These are phyloP conservation scores for Balamuthia mandrillaris DNA, from an alignment of 208 protist species.

Conservation along the genomic window DNA sequence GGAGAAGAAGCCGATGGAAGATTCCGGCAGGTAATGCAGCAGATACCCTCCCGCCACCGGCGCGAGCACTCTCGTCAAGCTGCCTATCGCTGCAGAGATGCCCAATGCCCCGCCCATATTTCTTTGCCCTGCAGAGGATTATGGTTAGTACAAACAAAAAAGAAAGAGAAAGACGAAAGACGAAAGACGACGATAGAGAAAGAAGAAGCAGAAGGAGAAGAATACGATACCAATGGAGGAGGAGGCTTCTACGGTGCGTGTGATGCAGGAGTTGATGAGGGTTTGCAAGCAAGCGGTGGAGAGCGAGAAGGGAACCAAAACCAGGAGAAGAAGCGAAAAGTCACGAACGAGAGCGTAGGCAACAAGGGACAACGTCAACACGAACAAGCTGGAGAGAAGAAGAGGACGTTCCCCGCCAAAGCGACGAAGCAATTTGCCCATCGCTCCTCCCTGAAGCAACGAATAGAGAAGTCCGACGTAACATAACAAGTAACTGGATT, in stretches of 20 bases:
- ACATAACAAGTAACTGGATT: constrained; percentile 3
- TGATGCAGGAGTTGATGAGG: constrained; percentile 19
- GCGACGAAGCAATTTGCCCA: not conserved
- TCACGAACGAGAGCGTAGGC: not conserved
- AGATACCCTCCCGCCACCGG: too few relatives aligned
- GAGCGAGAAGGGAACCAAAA: not conserved
- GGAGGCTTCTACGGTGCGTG: not conserved
- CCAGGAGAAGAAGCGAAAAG: not conserved
- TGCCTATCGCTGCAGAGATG: not conserved
- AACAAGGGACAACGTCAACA: not conserved
- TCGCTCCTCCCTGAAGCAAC: not conserved
- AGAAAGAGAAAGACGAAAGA: too few relatives aligned
- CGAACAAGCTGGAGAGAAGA: not conserved
- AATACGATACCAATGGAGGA: not conserved
- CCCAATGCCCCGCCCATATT: not conserved
- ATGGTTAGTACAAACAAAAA: too few relatives aligned
- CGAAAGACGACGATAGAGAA: not conserved
- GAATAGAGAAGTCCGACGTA: not conserved
- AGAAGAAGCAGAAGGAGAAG: not conserved
- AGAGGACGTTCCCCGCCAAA: not conserved
- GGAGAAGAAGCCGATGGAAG: too few relatives aligned
- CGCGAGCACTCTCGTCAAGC: not conserved
- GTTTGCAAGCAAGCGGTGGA: not conserved
- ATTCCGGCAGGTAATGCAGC: too few relatives aligned
- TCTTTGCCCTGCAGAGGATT: too few relatives aligned